Percentiles rank a stretch among this genome's conserved stretches.
These are phyloP conservation scores for Amanita rubescens DNA, from an alignment of 768 basidiomycete species.

Conservation along the genomic window DNA sequence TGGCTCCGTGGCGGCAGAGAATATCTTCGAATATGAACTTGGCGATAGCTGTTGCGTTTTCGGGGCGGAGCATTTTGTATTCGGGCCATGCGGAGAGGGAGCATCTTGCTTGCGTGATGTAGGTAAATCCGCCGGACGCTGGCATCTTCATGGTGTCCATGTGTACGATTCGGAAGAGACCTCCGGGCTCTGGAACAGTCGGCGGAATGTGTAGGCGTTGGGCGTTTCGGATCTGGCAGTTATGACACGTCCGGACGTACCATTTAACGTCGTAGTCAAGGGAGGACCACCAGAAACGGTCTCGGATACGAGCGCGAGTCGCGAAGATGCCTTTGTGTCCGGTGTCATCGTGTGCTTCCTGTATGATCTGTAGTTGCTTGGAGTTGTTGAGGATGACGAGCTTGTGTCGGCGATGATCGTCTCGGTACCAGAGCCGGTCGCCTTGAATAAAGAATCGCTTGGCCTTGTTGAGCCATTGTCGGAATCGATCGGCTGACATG, in stretches of 20 bases:
- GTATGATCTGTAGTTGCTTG: neutral
- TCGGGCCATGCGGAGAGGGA: neutral
- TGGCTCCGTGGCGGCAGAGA: too few species aligned
- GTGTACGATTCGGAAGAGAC: neutral
- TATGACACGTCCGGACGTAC: slow-evolving; percentile 28
- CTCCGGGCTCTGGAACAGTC: neutral
- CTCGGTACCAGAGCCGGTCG: neutral
- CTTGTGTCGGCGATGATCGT: neutral
- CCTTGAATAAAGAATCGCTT: neutral
- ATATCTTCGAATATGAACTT: too few species aligned
- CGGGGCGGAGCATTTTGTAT: neutral
- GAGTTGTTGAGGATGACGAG: neutral
- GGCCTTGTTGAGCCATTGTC: too few species aligned
- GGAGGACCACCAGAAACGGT: slow-evolving; percentile 24
- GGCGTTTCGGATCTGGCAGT: slow-evolving; percentile 27
- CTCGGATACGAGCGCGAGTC: neutral
- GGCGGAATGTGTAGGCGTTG: neutral
- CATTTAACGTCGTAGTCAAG: slow-evolving; percentile 21
- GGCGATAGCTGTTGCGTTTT: too few species aligned
- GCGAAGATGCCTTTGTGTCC: slow-evolving; percentile 18
- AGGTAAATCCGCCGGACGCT: neutral
- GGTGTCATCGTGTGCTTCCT: slow-evolving; percentile 2
- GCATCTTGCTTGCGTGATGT: slow-evolving; percentile 2
- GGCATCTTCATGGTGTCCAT: neutral
- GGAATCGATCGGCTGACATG: too few species aligned